A percentile compares a stretch with the other conserved stretches of the same genome.
Evolutionary conservation across 2,329 filamentous ascomycete species (phyloP).

Genomic region (Paraphaeosphaeria minitans): DNA sequence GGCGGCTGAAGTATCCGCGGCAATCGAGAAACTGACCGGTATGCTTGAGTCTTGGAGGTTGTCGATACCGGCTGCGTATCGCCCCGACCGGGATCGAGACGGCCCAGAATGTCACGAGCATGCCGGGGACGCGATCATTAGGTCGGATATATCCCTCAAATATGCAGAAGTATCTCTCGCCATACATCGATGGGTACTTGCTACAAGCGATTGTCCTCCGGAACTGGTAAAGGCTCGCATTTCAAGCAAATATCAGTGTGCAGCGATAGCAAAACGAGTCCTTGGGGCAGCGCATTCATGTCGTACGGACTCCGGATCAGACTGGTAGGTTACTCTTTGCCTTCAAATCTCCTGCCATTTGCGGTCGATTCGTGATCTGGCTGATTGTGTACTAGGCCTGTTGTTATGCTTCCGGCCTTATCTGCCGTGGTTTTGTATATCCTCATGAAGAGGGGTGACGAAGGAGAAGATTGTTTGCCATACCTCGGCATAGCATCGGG

Average conservation of each 20-base stretch:
- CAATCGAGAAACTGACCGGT: background rate
- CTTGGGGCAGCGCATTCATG: conserved; percentile 1
- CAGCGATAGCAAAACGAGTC: background rate
- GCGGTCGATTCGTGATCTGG: background rate
- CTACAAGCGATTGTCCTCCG: background rate
- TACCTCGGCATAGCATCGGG: conserved; percentile 1
- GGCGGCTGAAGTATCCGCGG: background rate
- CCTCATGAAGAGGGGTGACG: background rate
- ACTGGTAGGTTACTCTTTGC: background rate
- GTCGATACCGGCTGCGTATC: background rate
- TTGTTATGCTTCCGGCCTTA: background rate
- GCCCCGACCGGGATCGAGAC: background rate
- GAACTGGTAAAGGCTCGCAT: background rate
- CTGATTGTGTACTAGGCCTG: background rate
- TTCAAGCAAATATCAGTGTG: background rate
- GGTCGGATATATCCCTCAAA: background rate
- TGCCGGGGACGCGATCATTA: background rate
- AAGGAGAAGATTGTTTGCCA: background rate
- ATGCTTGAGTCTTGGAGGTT: background rate
- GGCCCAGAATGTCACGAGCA: background rate
- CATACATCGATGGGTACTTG: background rate
- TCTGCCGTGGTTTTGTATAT: background rate
- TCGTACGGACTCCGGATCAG: background rate
- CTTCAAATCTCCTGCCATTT: background rate
- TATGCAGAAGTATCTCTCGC: background rate